Evolutionary conservation across 2,329 filamentous ascomycete species (phyloP).

Genomic region (Eutypa lata): DNA sequence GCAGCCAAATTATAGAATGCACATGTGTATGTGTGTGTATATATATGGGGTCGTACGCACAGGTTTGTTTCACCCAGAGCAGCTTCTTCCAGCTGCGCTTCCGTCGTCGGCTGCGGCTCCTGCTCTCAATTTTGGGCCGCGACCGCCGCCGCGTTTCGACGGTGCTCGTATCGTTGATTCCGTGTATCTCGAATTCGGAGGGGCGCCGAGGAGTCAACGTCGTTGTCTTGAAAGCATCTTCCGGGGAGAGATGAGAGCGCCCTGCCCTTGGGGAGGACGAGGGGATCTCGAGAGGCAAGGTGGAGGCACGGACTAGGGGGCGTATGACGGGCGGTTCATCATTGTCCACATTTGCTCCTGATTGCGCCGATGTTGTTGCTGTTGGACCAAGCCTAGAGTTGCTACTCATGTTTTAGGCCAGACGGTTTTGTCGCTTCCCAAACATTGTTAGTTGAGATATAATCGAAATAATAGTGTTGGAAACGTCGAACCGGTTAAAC

Average conservation of each 20-base stretch:
- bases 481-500: no score
- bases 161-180: conserved; percentile 15
- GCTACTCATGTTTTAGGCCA: background rate
- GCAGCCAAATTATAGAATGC: background rate
- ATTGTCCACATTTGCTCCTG: background rate
- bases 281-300: conserved; percentile 32
- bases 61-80: conserved; percentile 96
- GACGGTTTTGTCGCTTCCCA: no score
- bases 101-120: conserved; percentile 64
- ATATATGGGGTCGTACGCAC: conserved; percentile 47
- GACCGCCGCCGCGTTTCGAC: conserved; percentile 33
- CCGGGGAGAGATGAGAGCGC: conserved; percentile 71
- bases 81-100: conserved; percentile 89
- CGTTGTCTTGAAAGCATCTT: conserved; percentile 72
- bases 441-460: no score
- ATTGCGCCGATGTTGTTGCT: background rate
- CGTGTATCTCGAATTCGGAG: conserved; percentile 34
- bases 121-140: conserved; percentile 50
- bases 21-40: background rate
- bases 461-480: no score
- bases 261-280: conserved; percentile 43
- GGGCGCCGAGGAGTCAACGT: conserved; percentile 57
- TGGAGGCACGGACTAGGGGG: conserved; percentile 32
- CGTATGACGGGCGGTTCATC: background rate
- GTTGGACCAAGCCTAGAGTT: background rate